Evolutionary conservation across 192 early-diverging fungal species (phyloP), one percentile per base, ranked within the genome.

Genomic region (Coemansia asiatica): DNA sequence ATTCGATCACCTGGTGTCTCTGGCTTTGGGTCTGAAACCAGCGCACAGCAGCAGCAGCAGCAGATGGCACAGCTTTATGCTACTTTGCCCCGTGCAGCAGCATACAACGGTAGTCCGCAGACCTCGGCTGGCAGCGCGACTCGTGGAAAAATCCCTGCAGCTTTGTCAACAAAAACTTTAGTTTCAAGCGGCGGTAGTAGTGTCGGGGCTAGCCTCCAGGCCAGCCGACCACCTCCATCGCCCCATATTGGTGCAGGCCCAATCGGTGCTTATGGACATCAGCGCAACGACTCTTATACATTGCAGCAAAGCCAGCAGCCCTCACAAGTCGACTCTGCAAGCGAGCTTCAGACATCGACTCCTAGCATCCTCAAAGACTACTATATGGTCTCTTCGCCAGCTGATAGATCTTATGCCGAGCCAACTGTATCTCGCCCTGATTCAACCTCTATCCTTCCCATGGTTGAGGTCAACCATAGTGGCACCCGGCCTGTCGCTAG

Each of bases 401-500:
- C 54, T 13, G 73, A 65, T 18, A 63, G 67, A 44, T 15, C 38
- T 4, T 56, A 38, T 22, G 51, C 23, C 16, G 78, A 72, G 53
- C 62, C 63, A 3, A 49, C 61, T 3, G 55, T 54, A 6, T 63
- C 72, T 28, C 63, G 56, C 1, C 33, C 58, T 3, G 73, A 75
- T 26, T 68, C 72, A 0, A 64, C 66, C 6, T 72, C 78, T 27
- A 59, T 81, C 22, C 26, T 81, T 31, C 78, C 78, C 15, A 81
- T 75, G 63, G 78, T 65, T n/a, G 78, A 75, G 38, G 71, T 69
- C 21, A 64, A 59, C 16, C 72, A 81, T 36, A 61, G 61, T 1
- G 60, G 72, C 27, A 13, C 55, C 9, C 66, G 60, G 7, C 61
- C 56, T 21, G 18, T 50, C 0, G 48, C 62, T 13, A 49, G 56